Evolutionary conservation across 345 rosid species (phyloP), one percentile per base, ranked within the genome.

Genomic region (Mercurialis annua): DNA sequence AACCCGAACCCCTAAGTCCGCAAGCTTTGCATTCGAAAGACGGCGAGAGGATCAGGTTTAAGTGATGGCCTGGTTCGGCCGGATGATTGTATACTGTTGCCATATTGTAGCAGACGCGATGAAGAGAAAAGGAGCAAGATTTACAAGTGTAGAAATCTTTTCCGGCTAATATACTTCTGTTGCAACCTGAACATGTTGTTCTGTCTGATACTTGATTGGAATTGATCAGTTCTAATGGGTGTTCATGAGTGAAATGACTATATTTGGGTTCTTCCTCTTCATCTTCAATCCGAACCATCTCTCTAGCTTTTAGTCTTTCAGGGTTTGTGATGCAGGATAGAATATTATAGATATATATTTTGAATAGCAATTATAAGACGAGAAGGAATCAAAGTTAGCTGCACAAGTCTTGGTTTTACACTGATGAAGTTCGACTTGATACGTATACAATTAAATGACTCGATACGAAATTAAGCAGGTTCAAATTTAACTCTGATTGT

Each of bases 91-190:
- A 53, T 53, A 53, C 3, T 14, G 33, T 53, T 53, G 33, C n/a
- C 58, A 53, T 53, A 53, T 26, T 53, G 18, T 53, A 53, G 17
- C 58, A 53, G 4, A n/a, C n/a, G 5, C 58, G 17, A 6, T 53
- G 58, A 33, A 53, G 58, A 53, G 33, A 26, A 53, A 4, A 53
- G 4, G 58, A 53, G 58, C 58, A 53, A 53, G 23, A 5, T 9
- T 53, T 26, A 29, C 58, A 26, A 2, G 58, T 53, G 33, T 53
- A 53, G 33, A 53, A 53, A 24, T 53, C 58, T 14, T 53, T 53
- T 31, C 34, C 34, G 4, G 58, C 18, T 53, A 17, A 18, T 24
- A 53, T 53, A 53, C 12, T 14, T 17, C 18, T 26, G 33, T 53
- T 24, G 33, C 34, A 53, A 26, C 58, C 33, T 24, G 34, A 53